Evolutionary conservation across 805 yeast species (phyloP).

Genomic region (Vanderwaltozyma tropicalis): DNA sequence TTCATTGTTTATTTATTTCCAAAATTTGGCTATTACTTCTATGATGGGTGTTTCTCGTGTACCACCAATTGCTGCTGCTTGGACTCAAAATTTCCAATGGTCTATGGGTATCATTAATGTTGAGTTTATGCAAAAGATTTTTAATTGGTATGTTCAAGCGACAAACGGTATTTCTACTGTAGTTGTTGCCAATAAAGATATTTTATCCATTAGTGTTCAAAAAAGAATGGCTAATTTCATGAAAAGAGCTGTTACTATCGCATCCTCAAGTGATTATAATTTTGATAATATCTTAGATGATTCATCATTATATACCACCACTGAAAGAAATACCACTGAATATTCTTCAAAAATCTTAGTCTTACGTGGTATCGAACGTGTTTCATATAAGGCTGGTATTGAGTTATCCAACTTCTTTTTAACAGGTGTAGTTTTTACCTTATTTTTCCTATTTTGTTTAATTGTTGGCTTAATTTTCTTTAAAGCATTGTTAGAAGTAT

Average conservation of each 20-base stretch:
- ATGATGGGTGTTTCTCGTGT: constrained; percentile 91
- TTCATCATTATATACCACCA: constrained; percentile 48
- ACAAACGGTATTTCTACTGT: constrained; percentile 87
- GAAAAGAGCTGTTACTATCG: constrained; percentile 30
- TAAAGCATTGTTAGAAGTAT: constrained; percentile 60
- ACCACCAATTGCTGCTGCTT: constrained; percentile 96
- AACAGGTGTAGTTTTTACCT: constrained; percentile 76
- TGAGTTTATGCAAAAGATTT: constrained; percentile 67
- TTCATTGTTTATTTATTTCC: constrained; percentile 88
- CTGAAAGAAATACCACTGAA: constrained; percentile 51
- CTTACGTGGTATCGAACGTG: constrained; percentile 86
- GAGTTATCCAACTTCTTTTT: constrained; percentile 80
- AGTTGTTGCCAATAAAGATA: constrained; percentile 49
- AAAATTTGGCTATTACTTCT: constrained; percentile 78
- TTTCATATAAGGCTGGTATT: constrained; percentile 70
- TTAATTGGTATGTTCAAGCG: constrained; percentile 90
- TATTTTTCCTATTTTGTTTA: constrained; percentile 61
- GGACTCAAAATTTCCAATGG: constrained; percentile 97
- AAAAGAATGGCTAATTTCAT: constrained; percentile 31
- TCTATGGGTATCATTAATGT: constrained; percentile 81
- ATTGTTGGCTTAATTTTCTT: constrained; percentile 46
- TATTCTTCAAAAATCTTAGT: constrained; percentile 63
- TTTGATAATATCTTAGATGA: constrained; percentile 44
- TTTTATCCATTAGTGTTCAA: constrained; percentile 79
- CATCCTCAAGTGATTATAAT: constrained; percentile 29